Percentiles rank a stretch among this genome's conserved stretches.
Evolutionary conservation across 148 eudicot genomes (phyloP).

Genomic region (Dianthus caryophyllus): DNA sequence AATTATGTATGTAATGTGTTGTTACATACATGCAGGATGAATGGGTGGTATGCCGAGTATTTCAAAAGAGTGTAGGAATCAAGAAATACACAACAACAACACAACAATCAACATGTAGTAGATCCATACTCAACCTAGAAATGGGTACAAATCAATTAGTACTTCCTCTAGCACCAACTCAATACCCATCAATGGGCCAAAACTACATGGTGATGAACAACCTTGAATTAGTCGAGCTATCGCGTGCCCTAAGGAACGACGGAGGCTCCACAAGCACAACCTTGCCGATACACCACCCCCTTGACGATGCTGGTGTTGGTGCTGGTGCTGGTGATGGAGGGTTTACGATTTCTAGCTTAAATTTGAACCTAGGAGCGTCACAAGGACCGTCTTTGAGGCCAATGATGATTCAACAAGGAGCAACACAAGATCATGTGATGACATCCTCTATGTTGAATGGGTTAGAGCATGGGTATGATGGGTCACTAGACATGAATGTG

Average conservation of each 20-base stretch:
- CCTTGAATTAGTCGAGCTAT: conserved; percentile 46
- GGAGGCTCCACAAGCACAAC: conserved; percentile 31
- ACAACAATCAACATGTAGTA: conserved; percentile 37
- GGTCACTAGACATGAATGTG: conserved; percentile 43
- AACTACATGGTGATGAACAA: conserved; percentile 43
- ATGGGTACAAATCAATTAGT: conserved; percentile 30
- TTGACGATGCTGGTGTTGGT: conserved; percentile 5
- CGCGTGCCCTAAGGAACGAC: conserved; percentile 36
- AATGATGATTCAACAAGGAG: conserved; percentile 32
- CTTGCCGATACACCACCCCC: conserved; percentile 36
- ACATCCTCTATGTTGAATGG: conserved; percentile 35
- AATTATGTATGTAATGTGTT: background rate
- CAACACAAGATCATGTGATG: conserved; percentile 28
- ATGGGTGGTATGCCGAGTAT: conserved; percentile 88
- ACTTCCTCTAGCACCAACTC: conserved; percentile 39
- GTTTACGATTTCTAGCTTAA: conserved; percentile 63
- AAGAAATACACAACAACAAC: conserved; percentile 65
- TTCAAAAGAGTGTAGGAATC: conserved; percentile 71
- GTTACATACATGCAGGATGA: conserved; percentile 51
- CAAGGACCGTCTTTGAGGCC: conserved; percentile 39
- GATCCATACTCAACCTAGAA: conserved; percentile 41
- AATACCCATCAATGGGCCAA: conserved; percentile 39
- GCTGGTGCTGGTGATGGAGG: conserved; percentile 29
- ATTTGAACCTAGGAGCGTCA: conserved; percentile 54
- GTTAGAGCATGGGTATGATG: conserved; percentile 39